Percentiles rank a stretch among this genome's conserved stretches.
Conservation (phyloP, 1,139 yeast genomes). For the Candida gigantensis region DNA sequence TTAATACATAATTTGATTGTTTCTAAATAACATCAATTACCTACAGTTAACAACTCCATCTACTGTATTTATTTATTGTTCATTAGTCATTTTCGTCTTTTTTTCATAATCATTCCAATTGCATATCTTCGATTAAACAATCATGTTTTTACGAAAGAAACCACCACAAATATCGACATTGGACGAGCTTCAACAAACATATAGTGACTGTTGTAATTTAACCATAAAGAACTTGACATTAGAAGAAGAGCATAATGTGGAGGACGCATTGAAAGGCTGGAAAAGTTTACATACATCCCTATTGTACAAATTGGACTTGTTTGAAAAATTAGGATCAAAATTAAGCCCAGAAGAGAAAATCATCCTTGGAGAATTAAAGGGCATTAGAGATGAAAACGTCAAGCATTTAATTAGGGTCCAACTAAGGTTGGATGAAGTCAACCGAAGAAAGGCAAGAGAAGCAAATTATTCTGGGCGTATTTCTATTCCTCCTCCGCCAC, state of each 20-base stretch:
- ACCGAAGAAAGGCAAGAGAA: constrained; percentile 21
- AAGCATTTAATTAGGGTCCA: constrained; percentile 48
- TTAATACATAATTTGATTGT: no score
- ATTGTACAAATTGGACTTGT: constrained; percentile 53
- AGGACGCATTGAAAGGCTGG: constrained; percentile 71
- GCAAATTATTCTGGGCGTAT: constrained; percentile 6
- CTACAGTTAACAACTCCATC: no score
- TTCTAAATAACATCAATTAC: no score
- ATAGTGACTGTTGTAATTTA: constrained; percentile 60
- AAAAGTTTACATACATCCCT: constrained; percentile 63
- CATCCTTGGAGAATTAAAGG: constrained; percentile 47
- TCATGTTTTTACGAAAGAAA: constrained; percentile 52
- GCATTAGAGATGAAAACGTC: constrained; percentile 53
- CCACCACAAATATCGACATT: constrained; percentile 54
- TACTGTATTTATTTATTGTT: background rate
- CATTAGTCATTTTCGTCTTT: background rate
- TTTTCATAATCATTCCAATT: background rate
- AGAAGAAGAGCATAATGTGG: constrained; percentile 55
- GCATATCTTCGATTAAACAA: background rate
- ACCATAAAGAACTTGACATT: constrained; percentile 56
- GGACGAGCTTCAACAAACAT: constrained; percentile 60
- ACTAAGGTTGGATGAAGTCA: constrained; percentile 40
- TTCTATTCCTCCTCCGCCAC: constrained; percentile 16
- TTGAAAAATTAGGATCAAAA: constrained; percentile 46
- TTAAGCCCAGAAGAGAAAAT: constrained; percentile 43